Evolutionary conservation across 2,329 filamentous ascomycete genomes (phyloP), one percentile per base, ranked within the genome.

Genomic region (Periconia sp.): DNA sequence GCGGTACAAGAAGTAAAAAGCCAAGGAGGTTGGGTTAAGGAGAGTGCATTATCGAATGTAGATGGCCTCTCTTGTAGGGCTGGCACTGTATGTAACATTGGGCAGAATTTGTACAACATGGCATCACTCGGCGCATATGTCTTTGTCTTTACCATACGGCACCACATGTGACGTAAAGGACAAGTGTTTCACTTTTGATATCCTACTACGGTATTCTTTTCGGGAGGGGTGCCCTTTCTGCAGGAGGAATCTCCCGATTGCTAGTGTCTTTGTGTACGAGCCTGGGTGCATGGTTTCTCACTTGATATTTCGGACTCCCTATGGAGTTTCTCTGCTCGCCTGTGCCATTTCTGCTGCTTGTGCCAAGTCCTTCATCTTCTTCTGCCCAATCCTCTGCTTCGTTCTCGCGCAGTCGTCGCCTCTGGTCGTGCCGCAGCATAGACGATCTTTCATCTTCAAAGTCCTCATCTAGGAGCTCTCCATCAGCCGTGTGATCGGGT

Each of bases 1-100:
- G 92, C 77, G 95, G 94, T 70, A 91, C 90, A 40, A 90, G 92
- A 76, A 93, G 91, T 79, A 84, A 83, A 74, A 90, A 87, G 73
- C 88, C 87, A 40, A 92, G 92, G 76, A 88, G 94, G 79, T 77
- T 97, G 79, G 85, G 85, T 76, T 88, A 68, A 60, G 55, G 33
- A 17, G 19, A 33, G 60, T 58, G 68, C 0, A 74, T 73, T 49
- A 75, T 72, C 5, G 72, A 67, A 54, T 79, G 35, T 13, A 27
- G 18, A 23, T 8, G n/a, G 35, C 13, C 47, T 8, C 9, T 18
- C 33, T 15, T 41, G 31, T 23, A 47, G 18, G 23, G 17, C 40
- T 19, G n/a, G 48, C 27, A 41, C 19, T 41, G 30, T 18, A 31
- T 31, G 23, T 19, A 40, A n/a, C 11, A 49, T 37, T 35, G 41